Evolutionary conservation across 2,329 filamentous ascomycete species (phyloP).

Genomic region (Lachnum nothofagi): DNA sequence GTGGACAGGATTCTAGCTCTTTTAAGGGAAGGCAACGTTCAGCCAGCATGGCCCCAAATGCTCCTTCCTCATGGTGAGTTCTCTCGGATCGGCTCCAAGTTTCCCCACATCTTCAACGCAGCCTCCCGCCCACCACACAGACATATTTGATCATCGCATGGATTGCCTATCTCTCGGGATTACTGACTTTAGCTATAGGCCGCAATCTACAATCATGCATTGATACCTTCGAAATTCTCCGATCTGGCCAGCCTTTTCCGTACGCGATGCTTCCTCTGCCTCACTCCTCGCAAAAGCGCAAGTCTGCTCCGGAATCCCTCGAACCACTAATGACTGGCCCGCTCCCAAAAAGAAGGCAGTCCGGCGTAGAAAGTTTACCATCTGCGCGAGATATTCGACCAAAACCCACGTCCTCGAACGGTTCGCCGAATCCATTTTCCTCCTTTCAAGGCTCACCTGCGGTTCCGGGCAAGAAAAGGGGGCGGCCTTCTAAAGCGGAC

Average conservation of each 20-base stretch:
- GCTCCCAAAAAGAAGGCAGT: constrained; percentile 24
- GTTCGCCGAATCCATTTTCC: constrained; percentile 21
- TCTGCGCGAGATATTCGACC: constrained; percentile 25
- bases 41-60: constrained; percentile 45
- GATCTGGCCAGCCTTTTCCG: constrained; percentile 6
- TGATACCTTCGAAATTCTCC: constrained; percentile 24
- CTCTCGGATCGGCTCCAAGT: constrained; percentile 14
- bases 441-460: constrained; percentile 11
- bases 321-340: constrained; percentile 16
- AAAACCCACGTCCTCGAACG: constrained; percentile 25
- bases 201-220: constrained; percentile 29
- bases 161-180: neutral
- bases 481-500: constrained; percentile 31
- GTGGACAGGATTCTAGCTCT: constrained; percentile 39
- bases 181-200: constrained; percentile 23
- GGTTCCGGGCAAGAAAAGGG: constrained; percentile 25
- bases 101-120: constrained; percentile 15
- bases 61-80: constrained; percentile 44
- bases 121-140: constrained; percentile 17
- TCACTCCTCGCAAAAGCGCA: constrained; percentile 23
- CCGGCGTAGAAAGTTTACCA: constrained; percentile 15
- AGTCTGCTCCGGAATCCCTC: constrained; percentile 18
- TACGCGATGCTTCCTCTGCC: constrained; percentile 8
- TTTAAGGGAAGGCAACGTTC: constrained; percentile 39
- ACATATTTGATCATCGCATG: constrained; percentile 9